Evolutionary conservation across 2,329 filamentous ascomycete species (phyloP), one percentile per base, ranked within the genome.

Genomic region (Penicillium polonicum): DNA sequence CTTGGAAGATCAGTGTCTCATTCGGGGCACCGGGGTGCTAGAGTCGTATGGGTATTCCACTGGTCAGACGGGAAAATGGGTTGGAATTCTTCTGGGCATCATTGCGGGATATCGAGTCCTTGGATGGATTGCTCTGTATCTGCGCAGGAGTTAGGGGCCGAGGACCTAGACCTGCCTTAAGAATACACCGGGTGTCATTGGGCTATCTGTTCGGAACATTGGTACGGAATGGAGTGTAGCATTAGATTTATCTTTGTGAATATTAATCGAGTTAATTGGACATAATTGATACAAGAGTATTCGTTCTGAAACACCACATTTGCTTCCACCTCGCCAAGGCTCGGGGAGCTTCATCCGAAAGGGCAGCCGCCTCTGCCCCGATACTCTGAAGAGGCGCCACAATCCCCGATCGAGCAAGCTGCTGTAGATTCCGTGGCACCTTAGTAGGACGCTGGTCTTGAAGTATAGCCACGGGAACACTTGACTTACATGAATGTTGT

Each of bases 1-100:
- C 60, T 70, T 92, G 57, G 82, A 82, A 41, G 69, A 78, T 33
- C 74, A 89, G 70, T 92, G 91, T 68, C 76, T 84, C 72, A 90
- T 94, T 63, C 81, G 83, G 3, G 91, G 91, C 0, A 84, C 81
- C 44, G 89, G 82, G 1, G 88, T 96, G 5, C 74, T 96, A 48
- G 76, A 83, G 41, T 77, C 82, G 52, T 94, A 91, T 72, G 88
- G 86, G 0, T 93, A 91, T 72, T 75, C 80, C 9, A 83, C 82
- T 3, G 87, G 85, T 0, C 77, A 82, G 57, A 83, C 82, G 29
- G 88, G 85, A 3, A 82, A 85, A 68, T 90, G 90, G 80, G 84
- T 91, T 21, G 91, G 90, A 0, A 92, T 93, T 65, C 81, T 93
- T 78, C 70, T 95, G 51, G 85, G 80, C 3, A 95, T 96, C 62